phyloP scores from a whole-genome alignment of 805 yeast species.

The Kodamaea restingae region DNA sequence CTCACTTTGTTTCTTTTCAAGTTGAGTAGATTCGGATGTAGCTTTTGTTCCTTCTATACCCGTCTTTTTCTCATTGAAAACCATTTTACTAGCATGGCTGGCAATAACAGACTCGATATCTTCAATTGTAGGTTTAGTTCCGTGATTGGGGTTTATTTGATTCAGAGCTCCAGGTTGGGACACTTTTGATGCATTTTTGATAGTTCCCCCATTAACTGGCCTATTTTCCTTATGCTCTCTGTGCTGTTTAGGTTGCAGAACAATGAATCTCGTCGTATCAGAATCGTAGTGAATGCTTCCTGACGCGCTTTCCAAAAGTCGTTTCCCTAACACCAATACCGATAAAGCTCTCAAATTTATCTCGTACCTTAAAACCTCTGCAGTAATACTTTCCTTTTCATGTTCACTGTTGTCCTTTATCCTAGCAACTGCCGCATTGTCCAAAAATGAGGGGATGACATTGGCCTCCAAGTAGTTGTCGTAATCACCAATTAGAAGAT shows the following conservation, averaged over 20 bases:
- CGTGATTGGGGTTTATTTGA: not conserved
- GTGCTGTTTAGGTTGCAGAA: not conserved
- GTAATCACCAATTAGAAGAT: slow-evolving; percentile 21
- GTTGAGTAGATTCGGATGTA: not conserved
- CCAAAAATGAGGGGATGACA: slow-evolving; percentile 19
- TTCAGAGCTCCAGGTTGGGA: not conserved
- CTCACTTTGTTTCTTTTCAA: slow-evolving; percentile 8
- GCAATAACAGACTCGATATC: slow-evolving; percentile 36
- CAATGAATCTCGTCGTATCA: slow-evolving; percentile 3
- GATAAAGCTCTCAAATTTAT: slow-evolving; percentile 26
- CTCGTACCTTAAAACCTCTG: slow-evolving; percentile 19
- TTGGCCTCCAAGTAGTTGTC: slow-evolving; percentile 10
- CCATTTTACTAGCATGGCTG: slow-evolving; percentile 29
- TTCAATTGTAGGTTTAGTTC: slow-evolving; percentile 15
- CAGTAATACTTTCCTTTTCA: not conserved
- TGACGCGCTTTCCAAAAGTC: slow-evolving; percentile 15
- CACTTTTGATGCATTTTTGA: no score
- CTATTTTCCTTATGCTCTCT: not conserved
- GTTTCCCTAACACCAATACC: slow-evolving; percentile 20
- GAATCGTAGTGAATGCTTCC: slow-evolving; percentile 3
- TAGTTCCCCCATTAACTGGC: no score
- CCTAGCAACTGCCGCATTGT: slow-evolving; percentile 13
- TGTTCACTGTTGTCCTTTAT: not conserved
- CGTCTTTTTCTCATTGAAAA: not conserved
- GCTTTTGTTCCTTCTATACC: not conserved